Percentiles rank a stretch among this genome's conserved stretches.
These are phyloP conservation scores for Neocucurbitaria cava DNA, from an alignment of 2,329 filamentous ascomycete species.

Conservation along the genomic window DNA sequence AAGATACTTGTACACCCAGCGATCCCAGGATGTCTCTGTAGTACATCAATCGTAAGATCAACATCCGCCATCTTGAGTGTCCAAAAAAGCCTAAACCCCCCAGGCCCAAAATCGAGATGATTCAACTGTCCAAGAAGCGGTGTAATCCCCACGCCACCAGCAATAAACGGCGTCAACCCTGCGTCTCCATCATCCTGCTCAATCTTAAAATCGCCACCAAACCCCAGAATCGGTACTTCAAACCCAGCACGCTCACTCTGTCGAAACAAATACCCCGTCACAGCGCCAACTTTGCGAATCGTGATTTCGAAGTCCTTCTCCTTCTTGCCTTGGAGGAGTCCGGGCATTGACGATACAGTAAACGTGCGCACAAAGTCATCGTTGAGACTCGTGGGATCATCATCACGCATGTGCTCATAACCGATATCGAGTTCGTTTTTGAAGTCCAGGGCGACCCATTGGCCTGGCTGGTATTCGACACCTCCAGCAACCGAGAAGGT, in stretches of 20 bases:
- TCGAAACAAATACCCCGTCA: slow-evolving; percentile 70
- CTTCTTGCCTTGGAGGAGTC: neutral
- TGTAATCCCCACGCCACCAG: slow-evolving; percentile 83
- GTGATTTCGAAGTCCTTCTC: slow-evolving; percentile 73
- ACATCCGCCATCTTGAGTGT: slow-evolving; percentile 68
- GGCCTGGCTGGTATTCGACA: slow-evolving; percentile 68
- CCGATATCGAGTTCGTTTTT: slow-evolving; percentile 71
- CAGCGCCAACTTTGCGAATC: slow-evolving; percentile 70
- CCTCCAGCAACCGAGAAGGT: slow-evolving; percentile 58
- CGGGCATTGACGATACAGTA: slow-evolving; percentile 72
- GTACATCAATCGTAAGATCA: slow-evolving; percentile 65
- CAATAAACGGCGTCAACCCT: slow-evolving; percentile 66
- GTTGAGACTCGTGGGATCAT: slow-evolving; percentile 80
- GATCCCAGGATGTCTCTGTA: slow-evolving; percentile 62
- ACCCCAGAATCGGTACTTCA: slow-evolving; percentile 72
- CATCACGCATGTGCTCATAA: slow-evolving; percentile 83
- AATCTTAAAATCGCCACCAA: slow-evolving; percentile 71
- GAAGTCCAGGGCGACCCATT: slow-evolving; percentile 81
- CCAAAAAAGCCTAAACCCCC: slow-evolving; percentile 69
- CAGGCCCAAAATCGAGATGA: slow-evolving; percentile 10
- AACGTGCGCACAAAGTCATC: slow-evolving; percentile 87
- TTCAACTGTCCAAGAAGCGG: slow-evolving; percentile 75
- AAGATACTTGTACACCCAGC: slow-evolving; percentile 65
- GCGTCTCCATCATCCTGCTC: slow-evolving; percentile 35
- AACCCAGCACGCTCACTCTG: slow-evolving; percentile 62